Conservation (phyloP, 75 land plant species). For the Selaginella moellendorffii region DNA sequence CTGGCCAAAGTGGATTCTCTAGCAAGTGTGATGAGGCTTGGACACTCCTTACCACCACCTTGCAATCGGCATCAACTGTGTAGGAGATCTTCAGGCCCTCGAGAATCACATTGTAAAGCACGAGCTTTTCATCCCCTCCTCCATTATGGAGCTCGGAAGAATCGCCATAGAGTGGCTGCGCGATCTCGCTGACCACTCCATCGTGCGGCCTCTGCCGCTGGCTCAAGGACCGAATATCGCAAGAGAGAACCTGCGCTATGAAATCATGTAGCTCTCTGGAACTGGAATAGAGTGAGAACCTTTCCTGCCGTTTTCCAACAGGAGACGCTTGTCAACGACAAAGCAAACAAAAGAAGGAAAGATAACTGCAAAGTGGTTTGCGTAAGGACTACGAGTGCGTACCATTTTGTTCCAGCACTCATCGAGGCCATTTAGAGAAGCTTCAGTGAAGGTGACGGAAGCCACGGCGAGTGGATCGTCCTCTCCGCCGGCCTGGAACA, state of each 20-base stretch:
- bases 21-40: too few relatives aligned
- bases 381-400: conserved; percentile 2
- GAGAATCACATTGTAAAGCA: conserved; percentile 54
- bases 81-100: conserved; percentile 71
- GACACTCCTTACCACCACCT: too few relatives aligned
- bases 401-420: conserved; percentile 52
- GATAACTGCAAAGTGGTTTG: neutral
- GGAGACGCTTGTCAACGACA: neutral
- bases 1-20: too few relatives aligned
- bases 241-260: conserved; percentile 62
- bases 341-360: neutral
- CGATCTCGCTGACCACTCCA: conserved; percentile 13
- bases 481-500: conserved; percentile 34
- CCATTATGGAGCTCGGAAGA: neutral
- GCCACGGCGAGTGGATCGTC: conserved; percentile 46
- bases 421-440: conserved; percentile 33
- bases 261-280: conserved; percentile 45
- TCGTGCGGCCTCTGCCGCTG: conserved; percentile 57
- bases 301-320: too few relatives aligned
- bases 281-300: conserved; percentile 64
- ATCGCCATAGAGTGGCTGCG: conserved; percentile 6
- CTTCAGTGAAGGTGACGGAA: conserved; percentile 50
- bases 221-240: conserved; percentile 86
- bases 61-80: conserved; percentile 33
- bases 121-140: conserved; percentile 13